Conservation (phyloP, 2,329 filamentous ascomycete species). For the Xylaria sp. region DNA sequence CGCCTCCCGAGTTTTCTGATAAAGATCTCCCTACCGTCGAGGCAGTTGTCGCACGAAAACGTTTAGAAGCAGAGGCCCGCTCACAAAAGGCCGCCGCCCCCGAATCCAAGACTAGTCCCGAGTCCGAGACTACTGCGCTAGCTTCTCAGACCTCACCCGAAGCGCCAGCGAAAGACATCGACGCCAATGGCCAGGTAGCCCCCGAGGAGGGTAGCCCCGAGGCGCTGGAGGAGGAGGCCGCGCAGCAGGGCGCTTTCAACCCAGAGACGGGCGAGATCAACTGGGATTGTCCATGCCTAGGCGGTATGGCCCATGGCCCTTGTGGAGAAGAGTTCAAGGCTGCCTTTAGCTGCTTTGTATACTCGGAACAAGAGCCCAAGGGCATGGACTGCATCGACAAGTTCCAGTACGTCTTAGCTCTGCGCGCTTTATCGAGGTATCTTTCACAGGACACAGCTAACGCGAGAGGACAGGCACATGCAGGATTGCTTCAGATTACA, state of each 20-base stretch:
- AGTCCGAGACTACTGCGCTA: constrained; percentile 44
- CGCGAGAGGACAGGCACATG: constrained; percentile 75
- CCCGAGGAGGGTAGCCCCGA: constrained; percentile 55
- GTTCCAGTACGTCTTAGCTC: constrained; percentile 77
- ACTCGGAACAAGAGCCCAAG: constrained; percentile 92
- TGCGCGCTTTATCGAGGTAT: not conserved
- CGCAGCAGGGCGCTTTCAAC: constrained; percentile 92
- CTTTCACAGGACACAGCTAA: constrained; percentile 48
- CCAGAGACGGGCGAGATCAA: constrained; percentile 99
- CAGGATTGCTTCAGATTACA: constrained; percentile 95
- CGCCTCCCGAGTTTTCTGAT: constrained; percentile 66
- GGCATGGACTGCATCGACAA: constrained; percentile 97
- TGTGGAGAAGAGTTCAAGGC: constrained; percentile 96
- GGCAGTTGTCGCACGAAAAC: constrained; percentile 73
- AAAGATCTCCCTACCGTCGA: constrained; percentile 73
- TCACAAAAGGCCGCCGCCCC: constrained; percentile 44
- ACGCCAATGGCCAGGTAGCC: constrained; percentile 36
- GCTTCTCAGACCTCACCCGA: constrained; percentile 45
- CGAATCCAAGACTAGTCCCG: constrained; percentile 42
- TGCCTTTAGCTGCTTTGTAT: constrained; percentile 99
- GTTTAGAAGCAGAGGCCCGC: constrained; percentile 58
- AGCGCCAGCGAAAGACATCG: constrained; percentile 44
- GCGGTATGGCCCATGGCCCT: constrained; percentile 95
- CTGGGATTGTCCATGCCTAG: constrained; percentile 98
- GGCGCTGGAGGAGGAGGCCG: constrained; percentile 81